These are phyloP conservation scores for Rhodofomes roseus DNA, from an alignment of 1,284 basidiomycete species.

Conservation along the genomic window DNA sequence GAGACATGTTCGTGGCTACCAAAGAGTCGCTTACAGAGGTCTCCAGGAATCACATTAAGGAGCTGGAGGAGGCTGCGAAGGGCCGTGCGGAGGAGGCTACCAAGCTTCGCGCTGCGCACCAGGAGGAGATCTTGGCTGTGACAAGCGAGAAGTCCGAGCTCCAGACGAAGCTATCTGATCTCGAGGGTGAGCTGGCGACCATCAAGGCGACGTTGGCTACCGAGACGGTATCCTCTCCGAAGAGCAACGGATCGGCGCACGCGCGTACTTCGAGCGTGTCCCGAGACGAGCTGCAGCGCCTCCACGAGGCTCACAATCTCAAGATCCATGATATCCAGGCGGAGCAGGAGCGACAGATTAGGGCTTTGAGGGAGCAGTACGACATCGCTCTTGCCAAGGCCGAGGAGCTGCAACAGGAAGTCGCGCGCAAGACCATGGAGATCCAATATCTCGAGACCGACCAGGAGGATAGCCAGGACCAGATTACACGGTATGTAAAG, in stretches of 20 bases:
- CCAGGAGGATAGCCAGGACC: constrained; percentile 69
- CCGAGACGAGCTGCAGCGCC: constrained; percentile 67
- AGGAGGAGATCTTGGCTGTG: constrained; percentile 52
- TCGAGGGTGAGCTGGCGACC: constrained; percentile 73
- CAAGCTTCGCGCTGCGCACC: constrained; percentile 53
- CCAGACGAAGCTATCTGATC: constrained; percentile 56
- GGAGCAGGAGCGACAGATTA: constrained; percentile 61
- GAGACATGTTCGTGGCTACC: constrained; percentile 58
- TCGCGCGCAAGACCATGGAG: constrained; percentile 72
- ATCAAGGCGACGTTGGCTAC: constrained; percentile 50
- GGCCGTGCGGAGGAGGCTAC: constrained; percentile 65
- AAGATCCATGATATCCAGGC: constrained; percentile 77
- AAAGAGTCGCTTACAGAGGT: constrained; percentile 69
- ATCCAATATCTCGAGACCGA: constrained; percentile 74
- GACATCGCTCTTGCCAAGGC: constrained; percentile 51
- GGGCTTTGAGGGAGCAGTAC: constrained; percentile 56
- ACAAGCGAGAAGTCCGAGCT: constrained; percentile 58
- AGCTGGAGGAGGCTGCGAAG: constrained; percentile 69
- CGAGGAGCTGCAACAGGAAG: constrained; percentile 55
- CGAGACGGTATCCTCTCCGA: constrained; percentile 43
- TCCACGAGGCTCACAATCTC: constrained; percentile 79
- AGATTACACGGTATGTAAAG: constrained; percentile 73
- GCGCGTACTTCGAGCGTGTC: constrained; percentile 51
- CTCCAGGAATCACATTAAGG: constrained; percentile 60
- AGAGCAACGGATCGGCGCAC: constrained; percentile 48